These are phyloP conservation scores for Climacium dendroides DNA, from an alignment of 225 moss, liverwort and hornwort genomes.

Conservation along the genomic window DNA sequence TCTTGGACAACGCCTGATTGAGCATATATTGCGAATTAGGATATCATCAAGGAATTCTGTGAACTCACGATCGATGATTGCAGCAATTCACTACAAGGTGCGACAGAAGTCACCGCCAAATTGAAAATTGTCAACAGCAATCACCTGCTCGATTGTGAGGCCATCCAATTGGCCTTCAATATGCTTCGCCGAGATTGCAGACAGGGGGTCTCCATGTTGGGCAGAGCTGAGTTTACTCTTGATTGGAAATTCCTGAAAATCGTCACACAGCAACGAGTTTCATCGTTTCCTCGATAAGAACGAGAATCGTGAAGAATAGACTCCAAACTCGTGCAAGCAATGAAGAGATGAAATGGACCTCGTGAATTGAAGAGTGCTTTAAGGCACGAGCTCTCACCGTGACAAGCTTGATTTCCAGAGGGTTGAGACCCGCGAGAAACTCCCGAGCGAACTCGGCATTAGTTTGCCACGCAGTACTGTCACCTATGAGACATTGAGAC, in stretches of 20 bases:
- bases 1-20: conserved; percentile 8
- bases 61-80: neutral
- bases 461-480: neutral
- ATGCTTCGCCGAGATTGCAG: conserved; percentile 7
- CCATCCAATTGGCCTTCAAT: neutral
- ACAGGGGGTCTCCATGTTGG: neutral
- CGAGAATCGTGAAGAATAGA: neutral
- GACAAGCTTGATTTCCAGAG: neutral
- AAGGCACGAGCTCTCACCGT: neutral
- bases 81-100: neutral
- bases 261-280: neutral
- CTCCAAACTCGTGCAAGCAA: neutral
- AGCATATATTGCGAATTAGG: neutral
- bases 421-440: neutral
- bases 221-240: neutral
- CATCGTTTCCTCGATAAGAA: neutral
- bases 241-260: neutral
- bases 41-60: neutral
- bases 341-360: neutral
- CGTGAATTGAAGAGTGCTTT: neutral
- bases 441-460: neutral
- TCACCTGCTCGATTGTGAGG: neutral
- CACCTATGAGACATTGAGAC: neutral
- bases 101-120: neutral
- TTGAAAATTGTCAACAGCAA: neutral